These are phyloP conservation scores for Artemisia argyi DNA, from an alignment of 129 eudicot species.

Conservation along the genomic window DNA sequence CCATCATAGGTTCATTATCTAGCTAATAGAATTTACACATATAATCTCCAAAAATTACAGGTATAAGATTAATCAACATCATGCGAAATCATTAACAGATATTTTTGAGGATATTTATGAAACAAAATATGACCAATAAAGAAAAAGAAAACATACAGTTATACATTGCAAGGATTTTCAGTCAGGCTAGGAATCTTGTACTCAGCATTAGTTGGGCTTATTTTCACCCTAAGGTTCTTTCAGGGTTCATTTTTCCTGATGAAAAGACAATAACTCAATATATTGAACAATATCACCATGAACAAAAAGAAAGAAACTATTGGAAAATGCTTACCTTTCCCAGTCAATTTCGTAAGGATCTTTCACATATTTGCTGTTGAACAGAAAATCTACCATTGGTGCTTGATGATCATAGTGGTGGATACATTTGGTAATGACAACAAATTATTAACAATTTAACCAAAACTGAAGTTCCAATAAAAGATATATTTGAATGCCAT, in stretches of 20 bases:
- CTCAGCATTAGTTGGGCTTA: slow-evolving; percentile 47
- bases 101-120: no score
- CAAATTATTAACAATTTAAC: not conserved
- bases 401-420: no score
- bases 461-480: no score
- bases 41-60: no score
- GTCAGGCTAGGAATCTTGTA: slow-evolving; percentile 67
- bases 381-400: slow-evolving; percentile 43
- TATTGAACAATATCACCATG: no score
- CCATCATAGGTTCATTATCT: no score
- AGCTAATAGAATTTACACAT: no score
- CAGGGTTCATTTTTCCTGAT: slow-evolving; percentile 58
- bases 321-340: no score
- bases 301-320: not conserved
- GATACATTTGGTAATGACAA: slow-evolving; percentile 49
- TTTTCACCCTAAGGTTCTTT: slow-evolving; percentile 60
- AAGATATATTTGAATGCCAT: not conserved
- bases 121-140: no score
- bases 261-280: not conserved
- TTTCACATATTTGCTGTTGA: slow-evolving; percentile 57
- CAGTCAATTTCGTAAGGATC: slow-evolving; percentile 58
- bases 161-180: slow-evolving; percentile 59
- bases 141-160: slow-evolving; percentile 39
- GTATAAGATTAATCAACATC: no score
- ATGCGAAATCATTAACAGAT: no score